Evolutionary conservation across 768 basidiomycete species (phyloP), one percentile per base, ranked within the genome.

Genomic region (Coprinellus aureogranulatus): DNA sequence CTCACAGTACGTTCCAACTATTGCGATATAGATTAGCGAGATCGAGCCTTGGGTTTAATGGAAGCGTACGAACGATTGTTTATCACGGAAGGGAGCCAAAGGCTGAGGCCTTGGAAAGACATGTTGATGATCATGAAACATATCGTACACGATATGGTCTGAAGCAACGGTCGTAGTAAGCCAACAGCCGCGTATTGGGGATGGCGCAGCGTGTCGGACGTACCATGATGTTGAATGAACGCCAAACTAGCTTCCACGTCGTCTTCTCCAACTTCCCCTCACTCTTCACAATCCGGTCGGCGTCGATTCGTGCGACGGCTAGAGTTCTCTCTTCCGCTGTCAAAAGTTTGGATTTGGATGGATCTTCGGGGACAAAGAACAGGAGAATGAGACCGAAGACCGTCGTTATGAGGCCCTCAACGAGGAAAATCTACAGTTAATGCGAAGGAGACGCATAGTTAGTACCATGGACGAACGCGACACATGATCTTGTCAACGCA

Each of bases 1-100:
- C 68, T 4, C 52, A 78, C 78, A 71, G 59, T 69, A 77, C 31
- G 72, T 62, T n/a, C 76, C 75, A 25, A 76, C 74, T 75, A 55
- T 34, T 27, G 31, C n/a, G 18, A 28, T 25, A 28, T 20, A 39
- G 37, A 12, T 58, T 11, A 59, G 26, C 37, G 49, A 16, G 51
- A 30, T 28, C 5, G 16, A 11, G 16, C 18, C n/a, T n/a, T n/a
- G n/a, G n/a, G n/a, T 3, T 23, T 20, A 23, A 8, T 18, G 26
- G 31, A 16, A 23, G 42, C 11, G 22, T 4, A 71, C 79, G 58
- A 56, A 80, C 79, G 72, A 16, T 72, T 73, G 10, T 75, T 70
- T 25, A 81, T 66, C 16, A 81, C 77, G 22, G 79, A 79, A 2
- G 80, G 80, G 61, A 79, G 67, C 65, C 78, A 79, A 5, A 78